Base-by-base conservation (phyloP, 345 rosid species). In the Balakata baccata region DNA sequence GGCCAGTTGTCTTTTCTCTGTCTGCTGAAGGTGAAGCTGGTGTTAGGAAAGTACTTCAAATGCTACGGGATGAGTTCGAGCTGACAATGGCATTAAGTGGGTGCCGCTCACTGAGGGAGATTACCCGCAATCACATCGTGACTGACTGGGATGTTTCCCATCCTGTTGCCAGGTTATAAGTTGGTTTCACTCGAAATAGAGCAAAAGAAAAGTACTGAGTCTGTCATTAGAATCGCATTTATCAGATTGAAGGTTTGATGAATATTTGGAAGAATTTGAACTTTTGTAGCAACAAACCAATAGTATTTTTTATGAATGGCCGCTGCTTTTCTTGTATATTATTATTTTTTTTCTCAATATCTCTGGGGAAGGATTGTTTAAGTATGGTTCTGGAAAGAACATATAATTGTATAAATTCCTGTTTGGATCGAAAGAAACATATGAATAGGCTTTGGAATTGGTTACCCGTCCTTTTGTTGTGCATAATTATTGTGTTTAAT, bases 71-170 rank as follows among this genome's bases (percentile, higher is more conserved):
- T 25, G 98, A 93, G 77, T 86, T 93, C 17, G 97, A 93, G 84
- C 83, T 93, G 16, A 93, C 98, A 20, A 93, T 93, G 98, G 95
- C 98, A 51, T 77, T 93, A 29, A 87, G 90, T 71, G 97, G 98
- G 1, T 93, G 97, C 77, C 89, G 92, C 74, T 89, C 95, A 0
- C 85, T 94, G 11, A 86, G 81, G 77, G 98, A 92, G 88, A 92
- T 94, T 41, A 89, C 87, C 23, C 89, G 98, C 3, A 68, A 87
- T 77, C 97, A 90, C 82, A 79, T 94, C 47, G 66, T 75, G 29
- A 70, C 98, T 0, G 89, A 90, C 43, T 88, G 96, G 96, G 97
- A 92, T 72, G 34, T 7, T 72, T 96, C 97, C 61, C 77, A 62
- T 6, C 11, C 45, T 5, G 50, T 6, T 37, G 57, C 79, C 13